Evolutionary conservation across 2,329 filamentous ascomycete species (phyloP), one percentile per base, ranked within the genome.

Genomic region (Monosporascus cannonballus): DNA sequence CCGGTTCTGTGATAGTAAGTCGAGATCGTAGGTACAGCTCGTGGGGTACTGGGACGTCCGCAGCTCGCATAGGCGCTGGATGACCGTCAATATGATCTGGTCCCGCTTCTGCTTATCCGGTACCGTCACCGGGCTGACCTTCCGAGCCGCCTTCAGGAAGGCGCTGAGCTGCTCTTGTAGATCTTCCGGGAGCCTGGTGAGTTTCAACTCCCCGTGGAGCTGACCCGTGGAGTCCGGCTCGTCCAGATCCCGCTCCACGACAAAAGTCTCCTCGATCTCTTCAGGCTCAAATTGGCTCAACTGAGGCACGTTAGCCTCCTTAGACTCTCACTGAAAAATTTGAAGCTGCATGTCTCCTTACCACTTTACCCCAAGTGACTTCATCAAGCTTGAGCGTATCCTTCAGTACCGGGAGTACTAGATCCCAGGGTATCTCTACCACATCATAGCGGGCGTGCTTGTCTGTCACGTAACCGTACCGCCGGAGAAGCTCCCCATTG

Each of bases 401-500:
- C 18, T 67, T 66, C 37, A 77, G 61, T 7, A 78, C 71, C 1
- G 71, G 68, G 44, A 78, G 70, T 22, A 93, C 75, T 8, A 83
- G 62, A 0, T 76, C 72, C 72, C 86, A 82, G 0, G 87, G 76
- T 36, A 96, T 71, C 66, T 96, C 92, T 1, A 89, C 86, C 1
- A 96, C 89, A 60, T 96, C 90, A 67, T 91, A 90, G 41, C 85
- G 77, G 9, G 83, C 74, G 61, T 96, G 92, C 58, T 85, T 86
- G 27, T 81, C 72, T 0, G 90, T 93, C n/a, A 91, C 83, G 63
- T 96, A 96, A 18, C 92, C 92, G 61, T 96, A 96, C 15, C 91
- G 79, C 37, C 92, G 79, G 11, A 96, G 77, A 7, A 96, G 75
- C 64, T 96, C 91, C 1, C 88, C 87, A 54, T 89, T 87, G 9